These are phyloP conservation scores for Huntiella abstrusa DNA, from an alignment of 2,329 filamentous ascomycete species.

Conservation along the genomic window DNA sequence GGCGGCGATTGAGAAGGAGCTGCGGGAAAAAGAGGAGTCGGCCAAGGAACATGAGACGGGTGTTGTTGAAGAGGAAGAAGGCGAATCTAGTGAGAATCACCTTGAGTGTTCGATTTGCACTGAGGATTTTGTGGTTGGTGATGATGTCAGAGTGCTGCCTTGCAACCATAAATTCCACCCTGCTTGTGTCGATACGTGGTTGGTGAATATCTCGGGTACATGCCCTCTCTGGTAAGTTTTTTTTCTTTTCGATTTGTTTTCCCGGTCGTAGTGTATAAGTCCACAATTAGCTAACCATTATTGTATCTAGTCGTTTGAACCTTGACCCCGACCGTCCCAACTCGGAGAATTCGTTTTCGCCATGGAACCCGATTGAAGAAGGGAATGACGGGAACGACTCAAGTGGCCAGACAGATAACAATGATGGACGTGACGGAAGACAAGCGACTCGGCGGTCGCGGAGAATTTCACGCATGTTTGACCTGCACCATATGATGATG, in stretches of 20 bases:
- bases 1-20: not conserved
- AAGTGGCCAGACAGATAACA: too few relatives aligned
- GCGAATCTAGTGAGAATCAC: conserved; percentile 19
- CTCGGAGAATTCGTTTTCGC: too few relatives aligned
- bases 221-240: conserved; percentile 46
- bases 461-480: conserved; percentile 18
- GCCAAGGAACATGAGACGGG: not conserved
- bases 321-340: too few relatives aligned
- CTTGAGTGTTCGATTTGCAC: conserved; percentile 50
- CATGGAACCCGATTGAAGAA: not conserved
- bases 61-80: not conserved
- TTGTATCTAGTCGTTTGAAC: too few relatives aligned
- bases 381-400: not conserved
- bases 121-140: conserved; percentile 46
- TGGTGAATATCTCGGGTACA: conserved; percentile 50
- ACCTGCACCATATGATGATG: conserved; percentile 34
- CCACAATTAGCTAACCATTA: too few relatives aligned
- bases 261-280: not conserved
- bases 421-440: too few relatives aligned
- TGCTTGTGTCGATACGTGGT: conserved; percentile 49
- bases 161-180: conserved; percentile 52
- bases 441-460: not conserved
- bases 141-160: conserved; percentile 48
- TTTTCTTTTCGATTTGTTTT: not conserved
- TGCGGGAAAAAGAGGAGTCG: too few relatives aligned